Evolutionary conservation across 2,329 filamentous ascomycete species (phyloP).

Genomic region (Colletotrichum tropicale): DNA sequence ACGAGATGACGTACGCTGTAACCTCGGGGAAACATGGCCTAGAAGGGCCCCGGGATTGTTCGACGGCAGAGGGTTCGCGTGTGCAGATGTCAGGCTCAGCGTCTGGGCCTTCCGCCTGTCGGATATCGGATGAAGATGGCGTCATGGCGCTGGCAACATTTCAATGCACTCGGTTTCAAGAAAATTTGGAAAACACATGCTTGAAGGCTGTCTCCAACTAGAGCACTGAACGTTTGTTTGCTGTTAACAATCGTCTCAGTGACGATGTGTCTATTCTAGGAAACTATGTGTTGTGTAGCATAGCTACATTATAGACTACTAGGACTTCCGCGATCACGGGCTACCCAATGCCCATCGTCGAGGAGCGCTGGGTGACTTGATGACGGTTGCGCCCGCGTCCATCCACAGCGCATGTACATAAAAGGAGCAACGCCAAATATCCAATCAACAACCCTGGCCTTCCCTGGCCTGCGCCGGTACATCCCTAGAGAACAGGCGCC

Average conservation of each 20-base stretch:
- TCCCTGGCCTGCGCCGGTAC: conserved; percentile 10
- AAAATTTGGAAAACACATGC: neutral
- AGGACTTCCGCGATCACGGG: neutral
- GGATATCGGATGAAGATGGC: conserved; percentile 7
- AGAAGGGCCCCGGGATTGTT: neutral
- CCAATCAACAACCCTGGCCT: conserved; percentile 5
- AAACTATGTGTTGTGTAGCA: conserved; percentile 6
- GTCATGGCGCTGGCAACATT: neutral
- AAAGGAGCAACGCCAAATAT: conserved; percentile 27
- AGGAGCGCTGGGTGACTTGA: neutral
- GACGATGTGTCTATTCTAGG: conserved; percentile 3
- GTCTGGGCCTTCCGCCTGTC: neutral
- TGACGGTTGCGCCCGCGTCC: neutral
- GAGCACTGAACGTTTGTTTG: neutral
- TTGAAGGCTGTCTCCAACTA: no score
- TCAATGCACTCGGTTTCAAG: neutral
- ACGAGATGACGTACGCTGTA: neutral
- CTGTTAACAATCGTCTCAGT: neutral
- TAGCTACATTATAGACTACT: conserved; percentile 18
- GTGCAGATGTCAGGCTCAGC: neutral
- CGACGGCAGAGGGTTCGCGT: neutral
- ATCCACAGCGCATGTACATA: conserved; percentile 19
- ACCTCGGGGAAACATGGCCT: neutral
- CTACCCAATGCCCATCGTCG: neutral
- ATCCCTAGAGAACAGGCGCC: conserved; percentile 3